phyloP scores from a whole-genome alignment of 257 asterid genomes.

The Jacaranda mimosifolia region DNA sequence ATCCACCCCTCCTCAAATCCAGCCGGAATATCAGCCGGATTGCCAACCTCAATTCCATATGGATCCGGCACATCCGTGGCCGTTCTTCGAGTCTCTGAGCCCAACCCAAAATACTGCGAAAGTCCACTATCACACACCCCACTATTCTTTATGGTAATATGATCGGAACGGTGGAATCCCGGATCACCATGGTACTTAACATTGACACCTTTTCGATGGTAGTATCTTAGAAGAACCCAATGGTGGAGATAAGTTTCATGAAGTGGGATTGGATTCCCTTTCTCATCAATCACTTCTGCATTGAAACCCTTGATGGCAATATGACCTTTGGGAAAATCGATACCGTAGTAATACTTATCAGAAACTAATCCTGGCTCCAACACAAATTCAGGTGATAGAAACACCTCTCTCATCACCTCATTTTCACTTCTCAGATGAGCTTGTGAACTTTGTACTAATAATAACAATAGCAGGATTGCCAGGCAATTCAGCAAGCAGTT shows the following conservation, averaged over 20 bases:
- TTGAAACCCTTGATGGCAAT: conserved; percentile 56
- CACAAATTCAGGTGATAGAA: conserved; percentile 57
- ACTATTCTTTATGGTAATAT: conserved; percentile 42
- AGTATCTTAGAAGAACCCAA: conserved; percentile 54
- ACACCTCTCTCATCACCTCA: conserved; percentile 52
- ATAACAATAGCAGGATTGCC: conserved; percentile 33
- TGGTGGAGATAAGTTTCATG: conserved; percentile 68
- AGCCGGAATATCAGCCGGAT: conserved; percentile 51
- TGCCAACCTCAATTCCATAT: conserved; percentile 67
- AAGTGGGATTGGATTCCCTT: conserved; percentile 61
- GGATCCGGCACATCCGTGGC: conserved; percentile 61
- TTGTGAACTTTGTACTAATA: conserved; percentile 24
- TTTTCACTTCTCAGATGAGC: conserved; percentile 34
- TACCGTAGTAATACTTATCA: conserved; percentile 46
- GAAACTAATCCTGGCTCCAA: conserved; percentile 60
- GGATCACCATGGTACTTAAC: conserved; percentile 17
- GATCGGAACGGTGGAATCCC: conserved; percentile 41
- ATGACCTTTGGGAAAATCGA: conserved; percentile 67
- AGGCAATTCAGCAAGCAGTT: conserved; percentile 27
- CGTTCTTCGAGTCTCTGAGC: conserved; percentile 78
- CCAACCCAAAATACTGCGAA: conserved; percentile 63
- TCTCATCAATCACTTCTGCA: conserved; percentile 64
- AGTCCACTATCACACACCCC: conserved; percentile 58
- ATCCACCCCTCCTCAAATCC: conserved; percentile 72
- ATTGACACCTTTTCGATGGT: conserved; percentile 40